These are phyloP conservation scores for Umbilicaria muhlenbergii DNA, from an alignment of 495 filamentous ascomycete species.

Conservation along the genomic window DNA sequence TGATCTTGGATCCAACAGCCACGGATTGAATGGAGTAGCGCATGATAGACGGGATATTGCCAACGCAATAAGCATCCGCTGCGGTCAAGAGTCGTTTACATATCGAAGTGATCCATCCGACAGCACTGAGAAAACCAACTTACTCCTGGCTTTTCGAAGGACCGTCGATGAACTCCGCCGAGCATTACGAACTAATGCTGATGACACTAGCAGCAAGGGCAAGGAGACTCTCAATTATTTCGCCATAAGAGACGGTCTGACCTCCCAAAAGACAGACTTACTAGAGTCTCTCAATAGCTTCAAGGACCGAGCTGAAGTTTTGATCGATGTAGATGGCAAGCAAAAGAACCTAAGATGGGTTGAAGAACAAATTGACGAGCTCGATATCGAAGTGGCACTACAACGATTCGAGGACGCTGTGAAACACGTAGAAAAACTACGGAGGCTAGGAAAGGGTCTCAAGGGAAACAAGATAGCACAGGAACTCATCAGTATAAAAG, in stretches of 20 bases:
- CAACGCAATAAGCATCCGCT: slow-evolving; percentile 82
- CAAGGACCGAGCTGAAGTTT: slow-evolving; percentile 50
- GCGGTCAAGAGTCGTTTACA: slow-evolving; percentile 83
- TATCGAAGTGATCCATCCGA: slow-evolving; percentile 69
- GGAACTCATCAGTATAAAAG: slow-evolving; percentile 74
- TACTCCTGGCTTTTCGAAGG: slow-evolving; percentile 81
- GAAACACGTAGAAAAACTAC: slow-evolving; percentile 62
- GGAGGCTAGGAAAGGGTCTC: slow-evolving; percentile 57
- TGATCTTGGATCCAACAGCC: slow-evolving; percentile 50
- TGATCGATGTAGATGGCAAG: slow-evolving; percentile 92
- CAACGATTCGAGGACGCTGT: slow-evolving; percentile 82
- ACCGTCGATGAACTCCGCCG: slow-evolving; percentile 81
- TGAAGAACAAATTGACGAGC: slow-evolving; percentile 84
- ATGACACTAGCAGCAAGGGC: slow-evolving; percentile 59
- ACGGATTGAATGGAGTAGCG: slow-evolving; percentile 35
- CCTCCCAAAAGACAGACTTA: slow-evolving; percentile 56
- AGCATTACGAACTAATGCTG: slow-evolving; percentile 64
- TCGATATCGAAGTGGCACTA: slow-evolving; percentile 89
- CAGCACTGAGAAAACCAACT: slow-evolving; percentile 54
- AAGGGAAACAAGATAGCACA: slow-evolving; percentile 76
- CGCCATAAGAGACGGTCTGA: slow-evolving; percentile 49
- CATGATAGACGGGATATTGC: slow-evolving; percentile 47
- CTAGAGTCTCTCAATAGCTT: slow-evolving; percentile 44
- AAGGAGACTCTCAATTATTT: slow-evolving; percentile 74
- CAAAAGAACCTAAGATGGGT: slow-evolving; percentile 93